Percentiles rank a stretch among this genome's conserved stretches.
phyloP scores from a whole-genome alignment of 2,329 filamentous ascomycete species.

The Hypoxylon rubiginosum region DNA sequence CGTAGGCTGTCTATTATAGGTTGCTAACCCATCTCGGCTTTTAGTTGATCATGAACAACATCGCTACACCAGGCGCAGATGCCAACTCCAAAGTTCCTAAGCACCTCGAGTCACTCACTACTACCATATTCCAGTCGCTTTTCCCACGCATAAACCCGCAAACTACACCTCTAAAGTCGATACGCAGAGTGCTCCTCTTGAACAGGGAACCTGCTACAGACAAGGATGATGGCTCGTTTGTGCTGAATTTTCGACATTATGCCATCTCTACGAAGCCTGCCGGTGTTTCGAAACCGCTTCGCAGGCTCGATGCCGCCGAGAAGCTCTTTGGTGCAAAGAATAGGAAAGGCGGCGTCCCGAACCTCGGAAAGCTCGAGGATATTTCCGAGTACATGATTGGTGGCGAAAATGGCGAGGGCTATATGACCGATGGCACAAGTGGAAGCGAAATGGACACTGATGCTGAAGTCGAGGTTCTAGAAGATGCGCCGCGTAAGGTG shows the following conservation, averaged over 20 bases:
- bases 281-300: conserved; percentile 85
- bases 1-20: neutral
- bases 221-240: conserved; percentile 77
- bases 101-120: conserved; percentile 92
- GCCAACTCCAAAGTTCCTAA: conserved; percentile 82
- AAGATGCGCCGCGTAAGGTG: conserved; percentile 73
- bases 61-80: conserved; percentile 74
- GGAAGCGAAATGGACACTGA: conserved; percentile 95
- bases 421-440: conserved; percentile 86
- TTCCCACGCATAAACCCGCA: conserved; percentile 97
- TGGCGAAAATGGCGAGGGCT: conserved; percentile 80
- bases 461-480: conserved; percentile 89
- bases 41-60: conserved; percentile 98
- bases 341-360: conserved; percentile 81
- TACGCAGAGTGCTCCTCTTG: conserved; percentile 88
- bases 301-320: conserved; percentile 87
- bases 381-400: conserved; percentile 96
- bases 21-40: conserved; percentile 35
- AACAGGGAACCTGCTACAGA: conserved; percentile 77
- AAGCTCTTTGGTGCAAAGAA: conserved; percentile 75
- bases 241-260: conserved; percentile 92
- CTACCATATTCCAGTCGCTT: conserved; percentile 94
- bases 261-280: conserved; percentile 92
- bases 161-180: conserved; percentile 88
- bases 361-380: conserved; percentile 90